phyloP scores from a whole-genome alignment of 116 monocot species.

The Thalassia testudinum region DNA sequence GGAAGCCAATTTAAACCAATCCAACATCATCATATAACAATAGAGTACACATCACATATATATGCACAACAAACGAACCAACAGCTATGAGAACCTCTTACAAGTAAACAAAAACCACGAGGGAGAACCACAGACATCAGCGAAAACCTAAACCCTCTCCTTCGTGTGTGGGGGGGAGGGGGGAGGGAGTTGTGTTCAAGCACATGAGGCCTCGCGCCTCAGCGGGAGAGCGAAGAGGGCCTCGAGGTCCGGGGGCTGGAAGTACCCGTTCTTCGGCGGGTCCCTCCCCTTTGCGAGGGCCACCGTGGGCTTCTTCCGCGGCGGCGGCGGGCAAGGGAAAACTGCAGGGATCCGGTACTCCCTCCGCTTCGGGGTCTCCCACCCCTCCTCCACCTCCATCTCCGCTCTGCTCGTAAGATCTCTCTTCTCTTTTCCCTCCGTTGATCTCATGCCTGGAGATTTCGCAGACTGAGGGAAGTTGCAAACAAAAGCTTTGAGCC shows the following conservation, averaged over 20 bases:
- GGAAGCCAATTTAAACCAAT: no score
- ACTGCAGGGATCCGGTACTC: conserved; percentile 51
- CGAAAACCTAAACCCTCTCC: no score
- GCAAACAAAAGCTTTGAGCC: no score
- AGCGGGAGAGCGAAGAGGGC: conserved; percentile 31
- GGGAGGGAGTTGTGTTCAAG: no score
- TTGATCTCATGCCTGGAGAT: not conserved
- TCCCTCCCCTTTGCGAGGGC: conserved; percentile 18
- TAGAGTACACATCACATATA: no score
- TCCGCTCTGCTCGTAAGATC: not conserved
- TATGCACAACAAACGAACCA: no score
- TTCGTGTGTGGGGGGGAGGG: no score
- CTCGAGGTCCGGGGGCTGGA: conserved; percentile 82
- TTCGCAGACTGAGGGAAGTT: not conserved
- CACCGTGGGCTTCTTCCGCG: conserved; percentile 34
- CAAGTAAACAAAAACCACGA: no score
- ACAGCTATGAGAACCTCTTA: no score
- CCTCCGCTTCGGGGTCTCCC: conserved; percentile 71
- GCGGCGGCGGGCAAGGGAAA: conserved; percentile 52
- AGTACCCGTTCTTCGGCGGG: conserved; percentile 74
- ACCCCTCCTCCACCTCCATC: conserved; percentile 18
- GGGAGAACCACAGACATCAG: no score
- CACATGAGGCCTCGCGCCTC: conserved; percentile 6
- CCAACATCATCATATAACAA: no score
- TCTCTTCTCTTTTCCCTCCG: not conserved